phyloP scores from a whole-genome alignment of 2,329 filamentous ascomycete species.

The Penicillium occitanis region DNA sequence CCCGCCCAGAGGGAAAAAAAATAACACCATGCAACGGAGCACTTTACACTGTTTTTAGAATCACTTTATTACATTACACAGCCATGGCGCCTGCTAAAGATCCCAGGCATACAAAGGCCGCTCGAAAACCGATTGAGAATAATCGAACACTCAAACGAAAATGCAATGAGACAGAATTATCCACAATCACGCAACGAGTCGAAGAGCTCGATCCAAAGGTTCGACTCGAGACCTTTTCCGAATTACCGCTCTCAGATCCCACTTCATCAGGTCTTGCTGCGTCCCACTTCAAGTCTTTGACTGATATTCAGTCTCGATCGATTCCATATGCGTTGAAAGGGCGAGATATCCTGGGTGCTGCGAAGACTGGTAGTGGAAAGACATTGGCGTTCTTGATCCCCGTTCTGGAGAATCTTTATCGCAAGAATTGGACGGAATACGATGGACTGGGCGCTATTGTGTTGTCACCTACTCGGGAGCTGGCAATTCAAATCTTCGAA shows the following conservation, averaged over 20 bases:
- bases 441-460: conserved; percentile 92
- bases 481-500: conserved; percentile 96
- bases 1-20: conserved; percentile 25
- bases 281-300: conserved; percentile 85
- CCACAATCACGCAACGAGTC: conserved; percentile 44
- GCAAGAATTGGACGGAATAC: conserved; percentile 81
- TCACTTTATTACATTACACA: conserved; percentile 1
- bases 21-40: background rate
- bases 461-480: conserved; percentile 88
- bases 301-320: conserved; percentile 88
- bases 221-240: conserved; percentile 68
- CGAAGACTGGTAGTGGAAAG: conserved; percentile 94
- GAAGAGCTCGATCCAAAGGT: conserved; percentile 47
- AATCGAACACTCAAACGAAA: conserved; percentile 46
- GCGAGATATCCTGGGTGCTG: conserved; percentile 84
- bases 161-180: conserved; percentile 46
- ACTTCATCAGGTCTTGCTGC: conserved; percentile 77
- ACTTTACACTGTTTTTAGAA: background rate
- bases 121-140: conserved; percentile 31
- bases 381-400: conserved; percentile 91
- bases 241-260: conserved; percentile 80
- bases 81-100: conserved; percentile 36
- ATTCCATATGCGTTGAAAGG: conserved; percentile 84
- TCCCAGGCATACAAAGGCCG: conserved; percentile 5
- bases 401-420: conserved; percentile 87